Conservation (phyloP, 805 yeast species). For the Wilhelminamyces savonicus region DNA sequence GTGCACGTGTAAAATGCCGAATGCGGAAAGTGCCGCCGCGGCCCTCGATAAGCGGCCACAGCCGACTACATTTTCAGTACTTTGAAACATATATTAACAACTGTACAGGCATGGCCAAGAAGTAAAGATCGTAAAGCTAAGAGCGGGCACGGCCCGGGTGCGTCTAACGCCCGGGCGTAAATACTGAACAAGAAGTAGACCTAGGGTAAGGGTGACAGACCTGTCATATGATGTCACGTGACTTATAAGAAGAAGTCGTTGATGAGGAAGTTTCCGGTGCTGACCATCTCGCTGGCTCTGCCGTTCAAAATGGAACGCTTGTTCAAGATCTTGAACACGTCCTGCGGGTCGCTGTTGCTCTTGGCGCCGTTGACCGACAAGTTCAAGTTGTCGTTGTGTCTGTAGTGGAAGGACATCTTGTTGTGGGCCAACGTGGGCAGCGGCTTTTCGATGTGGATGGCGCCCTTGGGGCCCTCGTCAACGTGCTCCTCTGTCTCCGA, state of each 20-base stretch:
- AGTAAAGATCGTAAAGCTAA: too few species aligned
- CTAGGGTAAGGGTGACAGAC: too few species aligned
- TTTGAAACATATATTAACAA: too few species aligned
- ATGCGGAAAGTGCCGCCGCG: not conserved
- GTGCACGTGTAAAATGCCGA: too few species aligned
- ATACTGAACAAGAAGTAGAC: too few species aligned
- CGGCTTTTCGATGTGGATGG: not conserved
- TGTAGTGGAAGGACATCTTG: conserved; percentile 33
- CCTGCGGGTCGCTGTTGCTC: conserved; percentile 12
- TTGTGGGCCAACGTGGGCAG: conserved; percentile 5
- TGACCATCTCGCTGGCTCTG: conserved; percentile 39
- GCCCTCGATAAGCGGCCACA: not conserved
- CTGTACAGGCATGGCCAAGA: too few species aligned
- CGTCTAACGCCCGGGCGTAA: too few species aligned
- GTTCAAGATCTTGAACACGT: conserved; percentile 28
- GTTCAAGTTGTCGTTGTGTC: conserved; percentile 30
- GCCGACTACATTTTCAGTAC: too few species aligned
- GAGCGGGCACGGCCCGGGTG: too few species aligned
- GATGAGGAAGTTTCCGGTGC: conserved; percentile 34
- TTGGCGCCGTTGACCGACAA: conserved; percentile 19
- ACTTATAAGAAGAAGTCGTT: conserved; percentile 37
- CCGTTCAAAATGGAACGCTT: conserved; percentile 31
- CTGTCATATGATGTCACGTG: too few species aligned
- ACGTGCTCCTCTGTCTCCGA: conserved; percentile 6
- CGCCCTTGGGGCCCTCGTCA: too few species aligned